Conservation (phyloP, 345 rosid genomes). For the Aurinia saxatilis region DNA sequence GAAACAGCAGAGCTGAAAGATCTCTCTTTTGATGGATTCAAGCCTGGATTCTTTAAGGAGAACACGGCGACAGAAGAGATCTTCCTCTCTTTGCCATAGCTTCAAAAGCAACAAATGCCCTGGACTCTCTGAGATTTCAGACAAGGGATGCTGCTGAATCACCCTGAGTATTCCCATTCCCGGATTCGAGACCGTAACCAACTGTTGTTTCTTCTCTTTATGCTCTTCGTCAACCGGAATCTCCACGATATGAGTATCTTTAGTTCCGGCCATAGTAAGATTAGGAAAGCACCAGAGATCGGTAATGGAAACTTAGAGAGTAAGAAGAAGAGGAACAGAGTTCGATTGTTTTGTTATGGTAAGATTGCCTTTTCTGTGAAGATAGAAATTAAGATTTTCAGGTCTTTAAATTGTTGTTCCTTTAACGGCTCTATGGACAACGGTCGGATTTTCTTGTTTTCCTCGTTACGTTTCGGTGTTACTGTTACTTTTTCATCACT, state of each 20-base stretch:
- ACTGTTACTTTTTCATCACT: neutral
- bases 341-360: neutral
- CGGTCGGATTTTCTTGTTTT: slow-evolving; percentile 45
- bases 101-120: slow-evolving; percentile 90
- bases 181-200: slow-evolving; percentile 24
- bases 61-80: slow-evolving; percentile 43
- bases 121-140: slow-evolving; percentile 84
- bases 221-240: slow-evolving; percentile 81
- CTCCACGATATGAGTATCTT: slow-evolving; percentile 71
- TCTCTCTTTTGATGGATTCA: slow-evolving; percentile 70
- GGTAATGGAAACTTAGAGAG: neutral
- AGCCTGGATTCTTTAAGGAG: slow-evolving; percentile 55
- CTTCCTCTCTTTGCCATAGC: slow-evolving; percentile 92
- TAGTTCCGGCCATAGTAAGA: slow-evolving; percentile 43
- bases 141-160: slow-evolving; percentile 81
- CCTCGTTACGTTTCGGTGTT: slow-evolving; percentile 4
- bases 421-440: slow-evolving; percentile 36
- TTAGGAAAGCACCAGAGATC: slow-evolving; percentile 1
- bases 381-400: neutral
- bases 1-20: slow-evolving; percentile 76
- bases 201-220: slow-evolving; percentile 35
- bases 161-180: slow-evolving; percentile 33
- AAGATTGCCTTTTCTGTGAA: slow-evolving; percentile 12
- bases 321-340: neutral
- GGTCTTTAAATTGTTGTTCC: slow-evolving; percentile 37